Evolutionary conservation across 1,284 basidiomycete species (phyloP).

Genomic region (Rhodotorula sp.): DNA sequence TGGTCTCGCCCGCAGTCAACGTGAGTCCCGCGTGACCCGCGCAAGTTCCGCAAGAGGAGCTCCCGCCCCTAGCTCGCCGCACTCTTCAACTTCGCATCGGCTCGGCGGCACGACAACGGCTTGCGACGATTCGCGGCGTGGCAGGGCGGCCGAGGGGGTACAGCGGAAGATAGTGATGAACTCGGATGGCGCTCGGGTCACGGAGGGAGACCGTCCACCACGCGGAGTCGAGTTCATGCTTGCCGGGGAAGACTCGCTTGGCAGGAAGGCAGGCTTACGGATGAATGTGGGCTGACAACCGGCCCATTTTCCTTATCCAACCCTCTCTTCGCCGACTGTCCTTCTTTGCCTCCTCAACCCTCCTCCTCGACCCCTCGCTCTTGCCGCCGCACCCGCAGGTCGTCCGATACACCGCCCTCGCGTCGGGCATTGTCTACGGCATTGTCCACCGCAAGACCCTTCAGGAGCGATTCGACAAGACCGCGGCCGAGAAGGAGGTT

Average conservation of each 20-base stretch:
- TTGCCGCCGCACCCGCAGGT: slow-evolving; percentile 60
- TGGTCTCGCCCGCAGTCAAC: slow-evolving; percentile 28
- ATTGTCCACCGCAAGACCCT: slow-evolving; percentile 87
- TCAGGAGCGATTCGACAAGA: slow-evolving; percentile 74
- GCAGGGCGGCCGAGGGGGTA: too few relatives aligned
- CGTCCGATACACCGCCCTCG: slow-evolving; percentile 89
- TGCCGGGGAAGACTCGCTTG: too few relatives aligned
- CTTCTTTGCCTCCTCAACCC: background rate
- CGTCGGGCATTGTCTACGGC: slow-evolving; percentile 86
- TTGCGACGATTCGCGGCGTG: too few relatives aligned
- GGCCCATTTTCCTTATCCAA: background rate
- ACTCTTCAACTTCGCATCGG: background rate
- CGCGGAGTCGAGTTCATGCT: too few relatives aligned
- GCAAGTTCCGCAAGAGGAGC: too few relatives aligned
- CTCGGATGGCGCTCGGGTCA: too few relatives aligned
- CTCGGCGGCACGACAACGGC: background rate
- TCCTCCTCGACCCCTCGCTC: background rate
- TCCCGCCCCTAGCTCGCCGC: background rate
- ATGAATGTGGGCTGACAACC: too few relatives aligned
- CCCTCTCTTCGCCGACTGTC: background rate
- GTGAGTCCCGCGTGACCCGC: slow-evolving; percentile 4
- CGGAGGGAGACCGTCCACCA: too few relatives aligned
- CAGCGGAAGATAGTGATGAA: too few relatives aligned
- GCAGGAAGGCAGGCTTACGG: too few relatives aligned
- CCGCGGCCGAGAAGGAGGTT: slow-evolving; percentile 65